These are phyloP conservation scores for Curvularia sp. DNA, from an alignment of 2,329 filamentous ascomycete genomes.

Conservation along the genomic window DNA sequence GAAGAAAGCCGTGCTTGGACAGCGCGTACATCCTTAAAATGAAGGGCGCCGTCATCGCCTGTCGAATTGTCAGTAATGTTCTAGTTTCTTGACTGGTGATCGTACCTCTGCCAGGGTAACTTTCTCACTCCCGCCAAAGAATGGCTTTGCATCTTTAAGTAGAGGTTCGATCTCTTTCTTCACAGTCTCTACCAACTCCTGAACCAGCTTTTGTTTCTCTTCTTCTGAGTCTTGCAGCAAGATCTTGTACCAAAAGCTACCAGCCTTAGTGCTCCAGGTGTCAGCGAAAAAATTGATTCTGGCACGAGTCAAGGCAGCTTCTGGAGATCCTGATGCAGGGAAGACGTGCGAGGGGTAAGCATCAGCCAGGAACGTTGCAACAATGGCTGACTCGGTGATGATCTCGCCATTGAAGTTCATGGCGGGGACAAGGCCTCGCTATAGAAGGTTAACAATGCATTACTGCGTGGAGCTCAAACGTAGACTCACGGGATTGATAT, in stretches of 20 bases:
- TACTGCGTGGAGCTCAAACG: background rate
- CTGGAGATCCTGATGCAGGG: conserved; percentile 61
- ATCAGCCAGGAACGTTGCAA: conserved; percentile 76
- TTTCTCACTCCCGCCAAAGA: conserved; percentile 55
- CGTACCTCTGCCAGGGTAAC: conserved; percentile 77
- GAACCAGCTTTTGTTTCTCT: conserved; percentile 56
- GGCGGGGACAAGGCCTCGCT: conserved; percentile 76
- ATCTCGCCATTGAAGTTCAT: conserved; percentile 69
- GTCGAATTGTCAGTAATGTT: conserved; percentile 9
- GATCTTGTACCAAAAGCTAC: conserved; percentile 56
- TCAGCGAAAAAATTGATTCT: conserved; percentile 76
- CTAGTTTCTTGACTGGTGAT: background rate
- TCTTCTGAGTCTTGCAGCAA: conserved; percentile 57
- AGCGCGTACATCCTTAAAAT: conserved; percentile 66
- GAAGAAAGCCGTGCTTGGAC: conserved; percentile 63
- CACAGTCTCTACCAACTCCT: conserved; percentile 63
- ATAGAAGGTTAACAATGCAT: conserved; percentile 4
- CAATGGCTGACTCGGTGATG: conserved; percentile 75
- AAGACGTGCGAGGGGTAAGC: conserved; percentile 71
- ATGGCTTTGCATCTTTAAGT: conserved; percentile 57
- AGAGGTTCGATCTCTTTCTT: conserved; percentile 77
- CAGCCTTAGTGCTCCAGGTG: conserved; percentile 69
- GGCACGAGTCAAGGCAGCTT: conserved; percentile 67
- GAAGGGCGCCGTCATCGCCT: conserved; percentile 72
- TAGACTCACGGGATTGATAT: conserved; percentile 69